Evolutionary conservation across 148 eudicot genomes (phyloP), one percentile per base, ranked within the genome.

Genomic region (Camellia sinensis): DNA sequence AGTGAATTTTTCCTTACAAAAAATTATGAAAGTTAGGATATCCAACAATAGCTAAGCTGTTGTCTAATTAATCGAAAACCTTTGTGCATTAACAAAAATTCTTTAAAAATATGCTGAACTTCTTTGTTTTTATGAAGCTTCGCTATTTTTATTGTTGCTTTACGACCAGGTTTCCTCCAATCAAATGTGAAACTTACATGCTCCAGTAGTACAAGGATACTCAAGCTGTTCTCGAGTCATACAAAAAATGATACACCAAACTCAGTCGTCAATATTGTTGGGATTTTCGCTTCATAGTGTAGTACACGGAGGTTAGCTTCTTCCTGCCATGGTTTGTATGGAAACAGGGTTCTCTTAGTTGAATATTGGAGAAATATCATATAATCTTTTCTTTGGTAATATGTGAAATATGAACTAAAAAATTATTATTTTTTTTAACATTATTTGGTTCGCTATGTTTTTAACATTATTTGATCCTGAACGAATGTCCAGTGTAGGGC

Each of bases 181-280:
- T 93, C 76, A 88, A 79, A 81, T 92, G 90, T 74, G 86, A 71
- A 65, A 83, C 86, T 46, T 92, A 95, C 78, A 80, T 95, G 86
- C 88, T 90, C 82, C 92, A 95, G 79, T 86, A 94, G 41, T 95
- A 95, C 84, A 79, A 84, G 53, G 98, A 95, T 43, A 93, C 97
- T 7, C 98, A 95, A 59, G 88, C 89, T 6, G 89, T 89, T 50
- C 85, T 87, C 9, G 81, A 71, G 67, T 77, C 86, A 40, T 91
- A 93, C 88, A 81, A 87, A 29, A 66, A 84, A 78, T 22, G 65
- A 67, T 45, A 7, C 64, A 14, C 59, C 78, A 61, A 62, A 62
- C 7, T 61, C 5, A 14, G 43, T 17, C 53, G 8, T 1, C 71
- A 15, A 7, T 8, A 43, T 5, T 67, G 5, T 14, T 74, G 56